These are phyloP conservation scores for Linnemannia hyalina DNA, from an alignment of 192 early-diverging fungal genomes.

Conservation along the genomic window DNA sequence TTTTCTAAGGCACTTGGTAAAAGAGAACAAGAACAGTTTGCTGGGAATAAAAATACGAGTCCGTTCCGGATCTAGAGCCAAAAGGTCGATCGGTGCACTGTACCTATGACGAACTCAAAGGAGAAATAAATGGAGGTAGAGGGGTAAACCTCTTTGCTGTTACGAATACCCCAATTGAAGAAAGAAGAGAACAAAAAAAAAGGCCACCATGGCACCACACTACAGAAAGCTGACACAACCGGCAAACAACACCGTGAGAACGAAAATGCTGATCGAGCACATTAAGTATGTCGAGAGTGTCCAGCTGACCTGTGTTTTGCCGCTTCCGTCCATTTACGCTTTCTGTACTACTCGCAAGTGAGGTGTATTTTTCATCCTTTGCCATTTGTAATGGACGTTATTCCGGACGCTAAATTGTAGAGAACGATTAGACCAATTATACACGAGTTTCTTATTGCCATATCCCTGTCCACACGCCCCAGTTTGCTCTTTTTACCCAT, in stretches of 20 bases:
- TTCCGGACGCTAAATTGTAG: too few species aligned
- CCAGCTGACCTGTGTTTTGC: neutral
- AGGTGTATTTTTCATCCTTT: too few species aligned
- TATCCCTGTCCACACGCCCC: too few species aligned
- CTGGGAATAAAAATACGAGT: neutral
- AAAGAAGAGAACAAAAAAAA: neutral
- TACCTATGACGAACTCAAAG: neutral
- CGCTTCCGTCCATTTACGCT: neutral
- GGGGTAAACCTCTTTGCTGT: neutral
- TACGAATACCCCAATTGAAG: neutral
- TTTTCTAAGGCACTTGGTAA: neutral
- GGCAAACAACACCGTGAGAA: neutral
- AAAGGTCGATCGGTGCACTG: neutral
- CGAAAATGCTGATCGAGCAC: neutral
- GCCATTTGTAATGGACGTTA: too few species aligned
- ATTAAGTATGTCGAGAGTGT: neutral
- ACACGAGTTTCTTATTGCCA: too few species aligned
- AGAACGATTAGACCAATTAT: too few species aligned
- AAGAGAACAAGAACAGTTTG: neutral
- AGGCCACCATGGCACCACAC: neutral
- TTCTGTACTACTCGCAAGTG: too few species aligned
- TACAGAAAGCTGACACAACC: neutral
- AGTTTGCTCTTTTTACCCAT: too few species aligned
- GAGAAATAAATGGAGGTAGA: neutral
- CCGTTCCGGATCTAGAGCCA: neutral